Evolutionary conservation across 768 basidiomycete species (phyloP), one percentile per base, ranked within the genome.

Genomic region (Lactarius pseudohatsudake): DNA sequence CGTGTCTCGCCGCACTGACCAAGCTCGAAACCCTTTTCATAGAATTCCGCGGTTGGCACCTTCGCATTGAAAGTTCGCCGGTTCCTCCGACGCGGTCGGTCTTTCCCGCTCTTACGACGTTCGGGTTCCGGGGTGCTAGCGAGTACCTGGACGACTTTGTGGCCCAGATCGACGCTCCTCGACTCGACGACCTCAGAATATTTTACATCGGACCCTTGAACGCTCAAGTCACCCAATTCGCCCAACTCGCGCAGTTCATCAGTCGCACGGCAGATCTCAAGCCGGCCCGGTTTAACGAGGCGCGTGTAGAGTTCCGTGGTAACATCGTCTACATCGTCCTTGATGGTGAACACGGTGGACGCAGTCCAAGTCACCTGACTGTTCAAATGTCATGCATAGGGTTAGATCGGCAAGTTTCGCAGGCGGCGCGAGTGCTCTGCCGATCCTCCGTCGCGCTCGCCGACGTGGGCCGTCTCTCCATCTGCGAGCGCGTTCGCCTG

Each of bases 81-180:
- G 43, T 55, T 57, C 38, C 30, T 4, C 22, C 18, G 13, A 26
- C 58, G 2, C 32, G 64, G 8, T 20, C 40, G 2, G 9, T 59
- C 50, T 20, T 59, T 5, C 64, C 38, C 1, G 30, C 58, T 22
- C 58, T 64, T 28, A 55, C 38, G 5, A 18, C 18, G 0, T n/a
- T 55, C 3, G 20, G 1, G 1, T 55, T 64, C 47, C 6, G 15
- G 18, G 50, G 58, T 30, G 40, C n/a, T 13, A 34, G 40, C 40
- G 50, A 64, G 32, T 59, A 64, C 53, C 20, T 64, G 45, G 64
- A 64, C 8, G 64, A 34, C 30, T n/a, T 64, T 30, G 11, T 55
- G 2, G 26, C 53, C 26, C 34, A 47, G 30, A 53, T 64, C 47
- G 64, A 59, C 20, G n/a, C 20, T 18, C 64, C 50, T 32, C 38